Evolutionary conservation across 2,329 filamentous ascomycete genomes (phyloP).

Genomic region (Acephala macrosclerotiorum): DNA sequence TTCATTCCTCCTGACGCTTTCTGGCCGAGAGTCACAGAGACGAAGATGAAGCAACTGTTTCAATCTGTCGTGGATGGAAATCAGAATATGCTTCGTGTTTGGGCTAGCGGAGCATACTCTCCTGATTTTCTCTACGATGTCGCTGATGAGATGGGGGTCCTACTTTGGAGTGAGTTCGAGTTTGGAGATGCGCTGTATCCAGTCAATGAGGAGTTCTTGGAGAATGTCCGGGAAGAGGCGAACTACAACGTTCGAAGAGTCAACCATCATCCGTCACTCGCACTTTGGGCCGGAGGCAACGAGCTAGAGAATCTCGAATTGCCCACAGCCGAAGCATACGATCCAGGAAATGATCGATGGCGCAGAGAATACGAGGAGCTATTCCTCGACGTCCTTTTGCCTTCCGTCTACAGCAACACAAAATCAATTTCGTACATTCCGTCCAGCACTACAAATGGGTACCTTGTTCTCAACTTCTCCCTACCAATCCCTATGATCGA

Average conservation of each 20-base stretch:
- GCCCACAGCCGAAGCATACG: conserved; percentile 44
- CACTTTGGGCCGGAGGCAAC: conserved; percentile 63
- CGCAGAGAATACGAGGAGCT: conserved; percentile 61
- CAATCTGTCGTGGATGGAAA: conserved; percentile 62
- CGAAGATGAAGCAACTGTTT: conserved; percentile 59
- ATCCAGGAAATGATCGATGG: conserved; percentile 37
- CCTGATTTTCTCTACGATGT: conserved; percentile 70
- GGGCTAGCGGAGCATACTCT: conserved; percentile 65
- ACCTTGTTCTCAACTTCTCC: conserved; percentile 60
- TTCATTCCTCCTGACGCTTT: conserved; percentile 69
- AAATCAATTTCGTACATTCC: conserved; percentile 67
- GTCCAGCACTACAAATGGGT: conserved; percentile 66
- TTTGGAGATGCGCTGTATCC: conserved; percentile 69
- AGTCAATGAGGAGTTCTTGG: conserved; percentile 58
- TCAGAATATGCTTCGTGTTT: conserved; percentile 70
- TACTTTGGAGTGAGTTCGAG: conserved; percentile 70
- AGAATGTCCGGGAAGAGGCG: conserved; percentile 62
- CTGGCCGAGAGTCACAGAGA: conserved; percentile 64
- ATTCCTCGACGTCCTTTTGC: conserved; percentile 62
- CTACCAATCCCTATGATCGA: conserved; percentile 59
- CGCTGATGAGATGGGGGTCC: conserved; percentile 65
- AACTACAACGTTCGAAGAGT: conserved; percentile 66
- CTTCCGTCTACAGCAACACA: conserved; percentile 63
- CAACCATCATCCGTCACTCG: conserved; percentile 65
- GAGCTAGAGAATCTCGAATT: conserved; percentile 64